A percentile compares a stretch with the other conserved stretches of the same genome.
These are phyloP conservation scores for Pseudopyricularia javanii DNA, from an alignment of 2,329 filamentous ascomycete species.

Conservation along the genomic window DNA sequence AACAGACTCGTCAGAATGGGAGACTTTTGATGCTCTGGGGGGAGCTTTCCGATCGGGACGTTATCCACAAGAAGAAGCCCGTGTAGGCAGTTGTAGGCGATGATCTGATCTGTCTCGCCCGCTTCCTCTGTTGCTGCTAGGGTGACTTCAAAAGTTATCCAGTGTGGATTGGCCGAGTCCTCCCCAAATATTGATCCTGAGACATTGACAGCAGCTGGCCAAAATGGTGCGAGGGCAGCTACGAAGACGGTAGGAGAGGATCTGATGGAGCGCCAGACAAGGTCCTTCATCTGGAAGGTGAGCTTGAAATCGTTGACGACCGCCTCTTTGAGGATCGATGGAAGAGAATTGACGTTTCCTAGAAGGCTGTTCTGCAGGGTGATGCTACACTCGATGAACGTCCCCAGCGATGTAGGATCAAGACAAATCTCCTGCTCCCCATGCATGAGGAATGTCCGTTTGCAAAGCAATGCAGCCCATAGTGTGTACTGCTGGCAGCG, in stretches of 20 bases:
- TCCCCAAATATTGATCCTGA: background rate
- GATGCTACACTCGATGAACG: slow-evolving; percentile 13
- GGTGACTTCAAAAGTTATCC: background rate
- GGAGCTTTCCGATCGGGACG: slow-evolving; percentile 30
- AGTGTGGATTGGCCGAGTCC: background rate
- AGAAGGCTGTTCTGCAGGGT: slow-evolving; percentile 1
- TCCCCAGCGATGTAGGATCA: slow-evolving; percentile 6
- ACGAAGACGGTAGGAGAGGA: slow-evolving; percentile 9
- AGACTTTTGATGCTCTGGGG: slow-evolving; percentile 32
- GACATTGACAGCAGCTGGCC: background rate
- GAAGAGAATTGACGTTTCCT: slow-evolving; percentile 20
- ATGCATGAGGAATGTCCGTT: slow-evolving; percentile 20
- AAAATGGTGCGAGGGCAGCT: slow-evolving; percentile 1
- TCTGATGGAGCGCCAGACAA: slow-evolving; percentile 22
- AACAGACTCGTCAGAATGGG: slow-evolving; percentile 36
- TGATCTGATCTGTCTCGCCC: slow-evolving; percentile 6
- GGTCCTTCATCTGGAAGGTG: slow-evolving; percentile 19
- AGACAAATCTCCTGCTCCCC: slow-evolving; percentile 1
- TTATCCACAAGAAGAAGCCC: slow-evolving; percentile 24
- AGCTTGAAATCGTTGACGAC: slow-evolving; percentile 35
- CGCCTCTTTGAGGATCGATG: slow-evolving; percentile 19
- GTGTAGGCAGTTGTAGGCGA: slow-evolving; percentile 21
- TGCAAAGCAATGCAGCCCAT: slow-evolving; percentile 43
- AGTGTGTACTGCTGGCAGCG: slow-evolving; percentile 32
- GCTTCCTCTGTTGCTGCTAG: background rate